A percentile compares a stretch with the other conserved stretches of the same genome.
Evolutionary conservation across 148 eudicot genomes (phyloP).

Genomic region (Oxyria digyna): DNA sequence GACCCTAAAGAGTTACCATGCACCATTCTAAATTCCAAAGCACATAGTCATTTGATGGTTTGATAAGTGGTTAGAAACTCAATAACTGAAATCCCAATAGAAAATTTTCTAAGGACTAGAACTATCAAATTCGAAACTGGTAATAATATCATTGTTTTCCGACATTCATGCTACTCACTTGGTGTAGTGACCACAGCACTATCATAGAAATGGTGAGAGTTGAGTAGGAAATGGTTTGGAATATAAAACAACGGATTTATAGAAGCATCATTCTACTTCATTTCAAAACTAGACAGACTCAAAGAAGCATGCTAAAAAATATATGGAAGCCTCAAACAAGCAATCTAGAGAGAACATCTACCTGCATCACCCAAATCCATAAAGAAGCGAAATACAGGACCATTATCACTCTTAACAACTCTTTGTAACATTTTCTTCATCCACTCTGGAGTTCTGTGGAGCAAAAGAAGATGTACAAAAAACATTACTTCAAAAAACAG

Average conservation of each 20-base stretch:
- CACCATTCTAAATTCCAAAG: background rate
- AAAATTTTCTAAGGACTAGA: background rate
- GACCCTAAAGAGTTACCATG: background rate
- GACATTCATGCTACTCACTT: background rate
- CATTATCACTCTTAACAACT: conserved; percentile 58
- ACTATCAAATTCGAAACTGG: background rate
- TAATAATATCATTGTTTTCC: background rate
- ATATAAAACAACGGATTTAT: background rate
- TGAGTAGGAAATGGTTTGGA: background rate
- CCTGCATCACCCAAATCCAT: conserved; percentile 97
- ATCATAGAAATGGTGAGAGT: background rate
- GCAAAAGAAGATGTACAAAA: background rate
- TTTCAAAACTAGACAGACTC: background rate
- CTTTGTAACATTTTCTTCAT: conserved; percentile 64
- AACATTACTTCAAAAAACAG: background rate
- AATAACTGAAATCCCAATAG: background rate
- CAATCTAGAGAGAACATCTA: conserved; percentile 11
- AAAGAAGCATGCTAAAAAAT: conserved; percentile 1
- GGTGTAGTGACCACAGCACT: background rate
- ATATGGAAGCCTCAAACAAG: background rate
- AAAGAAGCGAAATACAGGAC: conserved; percentile 93
- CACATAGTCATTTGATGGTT: background rate
- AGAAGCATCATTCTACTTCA: background rate
- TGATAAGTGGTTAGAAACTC: background rate
- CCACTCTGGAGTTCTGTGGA: conserved; percentile 71